Evolutionary conservation across 2,329 filamentous ascomycete species (phyloP), one percentile per base, ranked within the genome.

Genomic region (Ampelomyces quisqualis): DNA sequence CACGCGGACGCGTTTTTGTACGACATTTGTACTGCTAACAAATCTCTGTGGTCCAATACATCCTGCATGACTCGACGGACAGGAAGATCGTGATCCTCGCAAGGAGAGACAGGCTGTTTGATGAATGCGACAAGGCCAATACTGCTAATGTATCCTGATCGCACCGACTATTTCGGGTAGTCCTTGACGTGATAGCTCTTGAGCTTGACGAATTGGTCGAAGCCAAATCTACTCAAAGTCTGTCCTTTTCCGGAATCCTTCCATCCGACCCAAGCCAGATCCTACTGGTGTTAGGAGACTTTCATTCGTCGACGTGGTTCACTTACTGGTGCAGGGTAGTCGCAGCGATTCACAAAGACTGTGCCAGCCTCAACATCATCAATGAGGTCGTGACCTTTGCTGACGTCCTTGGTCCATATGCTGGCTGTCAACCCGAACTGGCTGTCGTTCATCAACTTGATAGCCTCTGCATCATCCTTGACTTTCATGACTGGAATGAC

Each of bases 141-240:
- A 35, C 49, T 50, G 47, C 37, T 38, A 13, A 11, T 31, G 18
- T 20, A 27, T 32, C 40, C 21, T 45, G 57, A 46, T 35, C 44
- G 28, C 30, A 18, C n/a, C 21, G 39, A 51, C 53, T 67, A 79
- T 70, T 78, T 79, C 2, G 79, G 79, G 60, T 82, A 81, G 40
- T 94, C 82, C 74, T 96, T 96, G 66, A 96, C 67, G 70, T 97
- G 91, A 69, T 86, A 94, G 76, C 88, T 95, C 83, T 96, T 96
- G 60, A 95, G 78, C 77, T 93, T 95, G 64, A 94, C 85, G 65
- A 96, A 97, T 65, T 95, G 88, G 58, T 96, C 91, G 64, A 94
- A 97, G 8, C 91, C 91, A 62, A 90, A 95, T 57, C 76, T 84
- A 72, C 89, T 93, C 58, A 97, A 73, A 7, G 90, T 96, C 57